These are phyloP conservation scores for Torulaspora globosa DNA, from an alignment of 1,139 yeast genomes.

Conservation along the genomic window DNA sequence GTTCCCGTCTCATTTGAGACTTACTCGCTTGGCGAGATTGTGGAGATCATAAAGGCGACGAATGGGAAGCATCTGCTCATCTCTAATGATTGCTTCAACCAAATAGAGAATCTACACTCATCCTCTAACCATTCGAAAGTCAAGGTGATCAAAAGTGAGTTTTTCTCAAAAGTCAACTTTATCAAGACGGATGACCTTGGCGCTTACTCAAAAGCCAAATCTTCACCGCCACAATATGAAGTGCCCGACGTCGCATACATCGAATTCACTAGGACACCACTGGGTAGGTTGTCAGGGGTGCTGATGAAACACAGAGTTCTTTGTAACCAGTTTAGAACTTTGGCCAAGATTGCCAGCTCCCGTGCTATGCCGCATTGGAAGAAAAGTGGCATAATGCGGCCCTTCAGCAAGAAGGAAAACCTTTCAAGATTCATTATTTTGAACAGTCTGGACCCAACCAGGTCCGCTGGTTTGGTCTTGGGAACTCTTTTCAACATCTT, in stretches of 20 bases:
- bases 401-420: constrained; percentile 33
- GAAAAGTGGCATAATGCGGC: constrained; percentile 38
- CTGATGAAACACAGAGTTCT: constrained; percentile 87
- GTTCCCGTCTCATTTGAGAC: constrained; percentile 82
- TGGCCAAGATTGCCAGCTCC: constrained; percentile 65
- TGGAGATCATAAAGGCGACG: constrained; percentile 67
- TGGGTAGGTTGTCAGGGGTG: constrained; percentile 90
- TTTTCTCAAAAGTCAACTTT: constrained; percentile 46
- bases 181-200: constrained; percentile 93
- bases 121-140: constrained; percentile 40
- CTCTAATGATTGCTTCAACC: constrained; percentile 73
- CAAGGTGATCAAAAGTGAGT: constrained; percentile 51
- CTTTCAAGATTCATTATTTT: constrained; percentile 43
- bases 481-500: constrained; percentile 79
- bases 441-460: constrained; percentile 79
- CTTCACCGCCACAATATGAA: constrained; percentile 62
- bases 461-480: constrained; percentile 80
- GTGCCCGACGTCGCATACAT: constrained; percentile 85
- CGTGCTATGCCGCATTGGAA: constrained; percentile 44
- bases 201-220: constrained; percentile 53
- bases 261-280: constrained; percentile 85
- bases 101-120: constrained; percentile 55
- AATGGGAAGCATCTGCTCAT: constrained; percentile 75
- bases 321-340: constrained; percentile 78
- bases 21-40: constrained; percentile 59